Conservation (phyloP, 2,329 filamentous ascomycete genomes). For the Cladosporium cucumerinum region DNA sequence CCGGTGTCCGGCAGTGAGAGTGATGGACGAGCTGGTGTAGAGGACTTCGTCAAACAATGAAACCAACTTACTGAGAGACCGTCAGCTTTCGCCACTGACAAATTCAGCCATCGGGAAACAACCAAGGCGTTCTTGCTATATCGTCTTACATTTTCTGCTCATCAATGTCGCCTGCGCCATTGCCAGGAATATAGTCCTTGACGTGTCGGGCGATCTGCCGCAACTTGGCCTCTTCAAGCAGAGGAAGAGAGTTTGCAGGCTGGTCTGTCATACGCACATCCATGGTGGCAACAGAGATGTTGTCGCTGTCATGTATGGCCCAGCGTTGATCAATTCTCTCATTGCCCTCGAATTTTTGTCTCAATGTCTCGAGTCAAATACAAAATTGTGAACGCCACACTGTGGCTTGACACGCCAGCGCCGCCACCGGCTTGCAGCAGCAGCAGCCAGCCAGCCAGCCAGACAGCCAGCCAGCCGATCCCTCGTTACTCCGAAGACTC, state of each 20-base stretch:
- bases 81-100: constrained; percentile 14
- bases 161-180: constrained; percentile 2
- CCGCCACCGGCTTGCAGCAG: neutral
- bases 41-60: constrained; percentile 23
- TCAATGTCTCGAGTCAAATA: neutral
- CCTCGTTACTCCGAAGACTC: constrained; percentile 6
- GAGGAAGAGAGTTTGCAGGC: neutral
- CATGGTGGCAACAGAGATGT: neutral
- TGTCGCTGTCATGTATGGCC: neutral
- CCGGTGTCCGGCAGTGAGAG: constrained; percentile 36
- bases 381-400: neutral
- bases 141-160: constrained; percentile 25
- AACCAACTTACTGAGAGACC: constrained; percentile 20
- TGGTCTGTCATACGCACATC: constrained; percentile 10
- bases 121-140: neutral
- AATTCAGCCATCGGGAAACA: neutral
- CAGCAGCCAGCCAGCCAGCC: constrained; percentile 1
- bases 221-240: constrained; percentile 23
- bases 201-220: constrained; percentile 20
- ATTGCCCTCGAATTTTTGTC: constrained; percentile 10
- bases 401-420: neutral
- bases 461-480: constrained; percentile 6
- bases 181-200: constrained; percentile 14
- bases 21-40: constrained; percentile 19
- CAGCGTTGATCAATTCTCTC: neutral